Evolutionary conservation across 129 eudicot species (phyloP), one percentile per base, ranked within the genome.

Genomic region (Solidago caesia): DNA sequence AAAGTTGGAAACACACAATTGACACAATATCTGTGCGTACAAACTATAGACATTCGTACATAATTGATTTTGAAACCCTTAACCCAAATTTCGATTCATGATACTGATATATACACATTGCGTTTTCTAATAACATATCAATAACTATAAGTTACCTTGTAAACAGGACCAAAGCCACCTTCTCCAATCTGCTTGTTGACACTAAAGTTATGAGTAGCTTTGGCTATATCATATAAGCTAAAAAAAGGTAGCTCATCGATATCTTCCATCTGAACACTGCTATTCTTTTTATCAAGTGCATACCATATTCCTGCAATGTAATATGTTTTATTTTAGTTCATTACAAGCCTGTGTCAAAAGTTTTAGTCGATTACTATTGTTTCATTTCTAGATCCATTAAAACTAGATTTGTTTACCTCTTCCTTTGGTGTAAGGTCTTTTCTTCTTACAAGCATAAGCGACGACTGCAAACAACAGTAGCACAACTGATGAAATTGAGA

Each of bases 121-220:
- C 39, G 39, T 33, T 33, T 33, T 33, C 39, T 33, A 33, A 33
- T 33, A 33, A 33, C 39, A 1, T 33, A 33, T 33, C 3, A 33
- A 33, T 33, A 33, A 33, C 21, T 21, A 21, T 21, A 21, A 21
- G 21, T 74, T 63, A 74, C 78, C 78, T 63, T 74, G 42, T 29
- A 74, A n/a, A 74, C 78, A 0, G 71, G 63, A 48, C 78, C 78
- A 33, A 74, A 74, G 0, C 78, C 78, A 21, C 78, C 78, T 48
- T 74, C 25, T 15, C 78, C 78, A 41, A 74, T 64, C 63, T 74
- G 63, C 15, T 74, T 74, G 47, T 21, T 14, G 33, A 33, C 5
- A 4, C 51, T 62, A 41, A 74, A 74, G 45, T 62, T 74, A 63
- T 26, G 0, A 12, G 78, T 74, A 0, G 78, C 70, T 21, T 11